These are phyloP conservation scores for Exophiala alcalophila DNA, from an alignment of 2,329 filamentous ascomycete genomes.

Conservation along the genomic window DNA sequence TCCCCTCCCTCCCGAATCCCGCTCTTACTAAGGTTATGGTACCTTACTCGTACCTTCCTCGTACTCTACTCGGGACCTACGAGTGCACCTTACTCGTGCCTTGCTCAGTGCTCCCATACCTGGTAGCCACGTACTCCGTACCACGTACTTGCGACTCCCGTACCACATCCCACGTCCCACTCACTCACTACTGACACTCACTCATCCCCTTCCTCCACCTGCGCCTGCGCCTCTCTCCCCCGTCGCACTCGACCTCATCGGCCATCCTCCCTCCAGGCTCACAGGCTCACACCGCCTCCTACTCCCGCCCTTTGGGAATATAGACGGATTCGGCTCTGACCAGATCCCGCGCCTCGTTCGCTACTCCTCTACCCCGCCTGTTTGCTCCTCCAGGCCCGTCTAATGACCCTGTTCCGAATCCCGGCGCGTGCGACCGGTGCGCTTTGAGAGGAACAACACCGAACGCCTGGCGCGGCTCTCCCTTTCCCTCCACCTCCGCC, in stretches of 20 bases:
- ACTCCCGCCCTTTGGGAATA: no score
- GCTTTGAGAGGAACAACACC: not conserved
- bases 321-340: no score
- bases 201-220: not conserved
- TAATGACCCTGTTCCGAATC: constrained; percentile 2
- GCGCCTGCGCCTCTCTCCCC: not conserved
- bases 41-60: not conserved
- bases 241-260: not conserved
- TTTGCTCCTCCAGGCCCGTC: not conserved
- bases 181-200: not conserved
- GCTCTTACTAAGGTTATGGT: not conserved
- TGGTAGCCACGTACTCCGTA: no score
- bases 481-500: not conserved
- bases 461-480: not conserved
- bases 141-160: not conserved
- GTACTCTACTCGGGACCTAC: no score
- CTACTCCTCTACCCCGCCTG: not conserved
- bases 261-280: not conserved
- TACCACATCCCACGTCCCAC: not conserved
- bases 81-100: no score
- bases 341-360: not conserved
- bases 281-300: not conserved
- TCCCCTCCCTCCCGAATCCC: not conserved
- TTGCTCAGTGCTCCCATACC: no score
- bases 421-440: not conserved